A percentile compares a stretch with the other conserved stretches of the same genome.
phyloP scores from a whole-genome alignment of 163 green algal species.

The Scenedesmus sp. region DNA sequence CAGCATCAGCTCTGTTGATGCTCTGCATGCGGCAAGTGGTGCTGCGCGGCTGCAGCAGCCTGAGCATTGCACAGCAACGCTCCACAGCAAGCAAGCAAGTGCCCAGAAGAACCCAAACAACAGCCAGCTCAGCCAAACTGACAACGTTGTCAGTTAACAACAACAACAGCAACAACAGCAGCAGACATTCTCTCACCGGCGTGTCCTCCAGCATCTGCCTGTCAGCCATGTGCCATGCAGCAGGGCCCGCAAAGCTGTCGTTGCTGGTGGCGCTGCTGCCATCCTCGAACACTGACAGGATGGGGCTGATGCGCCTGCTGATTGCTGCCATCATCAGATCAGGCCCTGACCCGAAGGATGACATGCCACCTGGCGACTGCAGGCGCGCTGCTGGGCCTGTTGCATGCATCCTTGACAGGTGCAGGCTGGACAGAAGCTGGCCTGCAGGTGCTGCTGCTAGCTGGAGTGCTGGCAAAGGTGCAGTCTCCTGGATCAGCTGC shows the following conservation, averaged over 20 bases:
- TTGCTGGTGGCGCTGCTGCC: conserved; percentile 47
- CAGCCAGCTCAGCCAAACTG: too few species aligned
- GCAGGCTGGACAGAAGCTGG: background rate
- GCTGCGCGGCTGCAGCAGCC: too few species aligned
- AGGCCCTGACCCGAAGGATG: background rate
- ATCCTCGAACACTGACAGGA: conserved; percentile 38
- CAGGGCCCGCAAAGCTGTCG: conserved; percentile 27
- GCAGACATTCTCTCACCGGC: conserved; percentile 15
- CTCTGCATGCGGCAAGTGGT: too few species aligned
- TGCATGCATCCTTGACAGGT: background rate
- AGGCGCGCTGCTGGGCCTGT: background rate
- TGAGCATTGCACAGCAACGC: too few species aligned
- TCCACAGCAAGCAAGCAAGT: too few species aligned
- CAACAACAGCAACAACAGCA: too few species aligned
- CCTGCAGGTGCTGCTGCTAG: background rate
- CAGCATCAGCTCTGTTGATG: background rate
- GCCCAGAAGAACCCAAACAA: too few species aligned
- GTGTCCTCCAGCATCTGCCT: conserved; percentile 37
- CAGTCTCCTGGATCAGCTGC: conserved; percentile 41
- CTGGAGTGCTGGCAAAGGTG: background rate
- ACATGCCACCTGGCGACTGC: background rate
- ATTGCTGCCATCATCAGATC: background rate
- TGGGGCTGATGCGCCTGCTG: conserved; percentile 39
- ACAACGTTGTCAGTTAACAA: too few species aligned
- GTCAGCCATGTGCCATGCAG: conserved; percentile 41